Evolutionary conservation across 164 flowering plant species (phyloP), one percentile per base, ranked within the genome.

Genomic region (Berberis vulgaris): DNA sequence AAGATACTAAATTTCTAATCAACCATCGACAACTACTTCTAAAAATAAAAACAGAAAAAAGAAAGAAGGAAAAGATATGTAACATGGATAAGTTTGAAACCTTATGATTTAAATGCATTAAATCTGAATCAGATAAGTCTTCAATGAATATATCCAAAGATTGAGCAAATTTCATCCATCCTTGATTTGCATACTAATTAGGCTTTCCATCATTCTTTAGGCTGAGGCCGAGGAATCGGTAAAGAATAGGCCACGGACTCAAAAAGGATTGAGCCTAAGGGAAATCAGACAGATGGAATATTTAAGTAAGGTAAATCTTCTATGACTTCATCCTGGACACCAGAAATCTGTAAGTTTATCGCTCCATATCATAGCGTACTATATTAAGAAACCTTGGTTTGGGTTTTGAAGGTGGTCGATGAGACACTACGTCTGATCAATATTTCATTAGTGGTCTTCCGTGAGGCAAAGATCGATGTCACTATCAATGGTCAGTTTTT

Each of bases 251-350:
- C 84, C 92, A 44, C 54, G 82, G 3, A 64, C 66, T 10, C 97
- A 87, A 67, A 79, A 80, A 60, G 88, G 89, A 2, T 61, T 95
- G 70, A 82, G 79, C 0, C 82, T 86, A 0, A 78, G 74, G 60
- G 97, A 95, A 73, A 9, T 61, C 65, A 79, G 86, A 57, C 74
- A 85, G 69, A 95, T 95, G 97, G 79, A 78, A 0, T 93, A 84
- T 79, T 83, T 93, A 44, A 71, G 81, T 8, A 78, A 85, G 84
- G 98, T 87, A 69, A 41, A 39, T 40, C n/a, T n/a, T n/a, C n/a
- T n/a, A n/a, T n/a, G n/a, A n/a, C n/a, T n/a, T n/a, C n/a, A n/a
- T n/a, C n/a, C n/a, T n/a, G n/a, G n/a, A n/a, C n/a, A n/a, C n/a
- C n/a, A n/a, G n/a, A n/a, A n/a, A n/a, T n/a, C n/a, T n/a, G n/a